phyloP scores from a whole-genome alignment of 164 flowering plant species.

The Warburgia ugandensis region DNA sequence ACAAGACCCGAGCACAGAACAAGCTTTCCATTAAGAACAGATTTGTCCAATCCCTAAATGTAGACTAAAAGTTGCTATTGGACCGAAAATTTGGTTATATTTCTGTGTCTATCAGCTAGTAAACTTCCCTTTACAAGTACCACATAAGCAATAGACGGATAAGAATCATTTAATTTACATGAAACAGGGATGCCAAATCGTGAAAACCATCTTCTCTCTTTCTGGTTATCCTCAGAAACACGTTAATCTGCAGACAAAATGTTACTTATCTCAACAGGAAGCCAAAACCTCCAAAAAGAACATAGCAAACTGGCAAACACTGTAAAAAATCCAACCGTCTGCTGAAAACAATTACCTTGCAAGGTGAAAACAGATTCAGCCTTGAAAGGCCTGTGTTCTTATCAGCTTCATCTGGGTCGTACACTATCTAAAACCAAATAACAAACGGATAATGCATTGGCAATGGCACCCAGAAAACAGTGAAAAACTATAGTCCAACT shows the following conservation, averaged over 20 bases:
- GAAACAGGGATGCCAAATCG: conserved; percentile 97
- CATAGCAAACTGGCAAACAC: background rate
- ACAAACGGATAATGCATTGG: background rate
- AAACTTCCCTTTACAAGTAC: too few species aligned
- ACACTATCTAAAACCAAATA: conserved; percentile 46
- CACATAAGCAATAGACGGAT: background rate
- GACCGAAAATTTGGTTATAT: too few species aligned
- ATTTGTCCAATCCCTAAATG: too few species aligned
- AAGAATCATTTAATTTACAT: conserved; percentile 42
- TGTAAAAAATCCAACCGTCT: background rate
- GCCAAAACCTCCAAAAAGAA: background rate
- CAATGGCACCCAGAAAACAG: background rate
- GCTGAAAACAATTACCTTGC: conserved; percentile 47
- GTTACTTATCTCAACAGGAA: background rate
- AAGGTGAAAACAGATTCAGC: conserved; percentile 89
- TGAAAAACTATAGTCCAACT: background rate
- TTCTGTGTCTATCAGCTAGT: too few species aligned
- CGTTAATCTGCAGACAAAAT: conserved; percentile 58
- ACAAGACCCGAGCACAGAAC: too few species aligned
- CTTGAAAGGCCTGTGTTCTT: conserved; percentile 63
- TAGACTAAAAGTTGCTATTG: too few species aligned
- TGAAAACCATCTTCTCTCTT: conserved; percentile 97
- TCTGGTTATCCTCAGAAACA: conserved; percentile 77
- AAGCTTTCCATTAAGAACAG: too few species aligned
- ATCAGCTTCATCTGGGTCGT: conserved; percentile 80